Evolutionary conservation across 225 moss, liverwort and hornwort genomes (phyloP).

Genomic region (Bryum argenteum): DNA sequence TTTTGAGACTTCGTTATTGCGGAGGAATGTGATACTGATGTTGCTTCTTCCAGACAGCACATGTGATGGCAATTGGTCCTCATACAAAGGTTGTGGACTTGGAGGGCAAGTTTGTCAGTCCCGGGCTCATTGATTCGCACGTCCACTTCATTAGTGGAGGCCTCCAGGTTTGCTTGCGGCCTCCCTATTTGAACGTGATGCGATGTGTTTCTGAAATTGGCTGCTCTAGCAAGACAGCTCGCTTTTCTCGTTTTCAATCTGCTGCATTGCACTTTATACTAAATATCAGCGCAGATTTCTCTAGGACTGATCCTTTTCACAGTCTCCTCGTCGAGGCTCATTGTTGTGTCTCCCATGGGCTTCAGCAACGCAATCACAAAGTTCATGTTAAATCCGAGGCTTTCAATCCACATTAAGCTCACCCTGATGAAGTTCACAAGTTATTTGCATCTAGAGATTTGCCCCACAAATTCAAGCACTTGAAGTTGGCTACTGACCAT

Average conservation of each 20-base stretch:
- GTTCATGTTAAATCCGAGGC: constrained; percentile 3
- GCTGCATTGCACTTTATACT: not conserved
- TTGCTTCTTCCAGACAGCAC: constrained; percentile 21
- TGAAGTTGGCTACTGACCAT: constrained; percentile 16
- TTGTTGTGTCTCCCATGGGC: constrained; percentile 11
- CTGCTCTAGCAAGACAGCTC: too few relatives aligned
- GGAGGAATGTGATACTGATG: constrained; percentile 3
- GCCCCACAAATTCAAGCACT: constrained; percentile 1
- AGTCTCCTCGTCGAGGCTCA: not conserved
- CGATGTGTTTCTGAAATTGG: not conserved
- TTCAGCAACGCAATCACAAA: constrained; percentile 7
- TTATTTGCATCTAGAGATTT: constrained; percentile 15
- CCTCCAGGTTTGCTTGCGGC: constrained; percentile 49
- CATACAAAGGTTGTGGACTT: constrained; percentile 68
- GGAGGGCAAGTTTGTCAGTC: constrained; percentile 74
- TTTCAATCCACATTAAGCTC: constrained; percentile 10
- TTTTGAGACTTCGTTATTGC: not conserved
- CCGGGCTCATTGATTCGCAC: constrained; percentile 92
- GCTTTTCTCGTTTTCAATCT: not conserved
- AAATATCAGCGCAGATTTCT: not conserved
- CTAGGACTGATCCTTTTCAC: constrained; percentile 7
- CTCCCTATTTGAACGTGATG: constrained; percentile 1
- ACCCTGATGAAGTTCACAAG: not conserved
- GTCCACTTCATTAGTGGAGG: constrained; percentile 84
- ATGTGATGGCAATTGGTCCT: constrained; percentile 46